Evolutionary conservation across 2,329 filamentous ascomycete species (phyloP).

Genomic region (Neonectria sp.): DNA sequence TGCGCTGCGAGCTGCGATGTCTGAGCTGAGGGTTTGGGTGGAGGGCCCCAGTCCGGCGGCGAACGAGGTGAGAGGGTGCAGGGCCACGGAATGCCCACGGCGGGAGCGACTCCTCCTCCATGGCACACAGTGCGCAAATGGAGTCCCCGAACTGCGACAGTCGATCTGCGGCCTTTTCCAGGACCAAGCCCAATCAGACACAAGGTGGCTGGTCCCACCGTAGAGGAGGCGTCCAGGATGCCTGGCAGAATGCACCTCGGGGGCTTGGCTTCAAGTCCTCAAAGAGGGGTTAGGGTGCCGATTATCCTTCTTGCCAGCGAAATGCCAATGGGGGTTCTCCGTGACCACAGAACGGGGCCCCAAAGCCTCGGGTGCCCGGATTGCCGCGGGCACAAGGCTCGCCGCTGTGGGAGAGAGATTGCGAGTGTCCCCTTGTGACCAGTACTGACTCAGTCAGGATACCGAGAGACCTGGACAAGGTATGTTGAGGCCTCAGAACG

Average conservation of each 20-base stretch:
- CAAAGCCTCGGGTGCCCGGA: constrained; percentile 44
- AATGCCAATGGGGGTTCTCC: constrained; percentile 44
- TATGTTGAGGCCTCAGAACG: constrained; percentile 45
- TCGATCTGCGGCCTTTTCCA: constrained; percentile 52
- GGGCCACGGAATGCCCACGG: constrained; percentile 46
- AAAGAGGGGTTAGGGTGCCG: constrained; percentile 50
- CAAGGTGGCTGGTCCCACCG: constrained; percentile 44
- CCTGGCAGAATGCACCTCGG: constrained; percentile 46
- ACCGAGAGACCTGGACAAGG: constrained; percentile 44
- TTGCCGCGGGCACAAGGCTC: constrained; percentile 42
- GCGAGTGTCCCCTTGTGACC: constrained; percentile 47
- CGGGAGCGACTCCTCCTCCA: constrained; percentile 32
- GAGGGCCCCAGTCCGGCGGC: constrained; percentile 30
- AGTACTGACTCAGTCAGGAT: constrained; percentile 45
- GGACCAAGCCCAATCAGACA: constrained; percentile 46
- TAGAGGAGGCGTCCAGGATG: constrained; percentile 45
- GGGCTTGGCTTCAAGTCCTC: constrained; percentile 44
- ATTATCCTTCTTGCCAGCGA: constrained; percentile 47
- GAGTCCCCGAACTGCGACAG: constrained; percentile 41
- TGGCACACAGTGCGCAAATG: constrained; percentile 43
- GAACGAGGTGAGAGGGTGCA: constrained; percentile 42
- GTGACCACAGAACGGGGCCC: constrained; percentile 42
- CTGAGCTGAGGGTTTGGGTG: constrained; percentile 32
- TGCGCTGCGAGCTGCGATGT: constrained; percentile 23
- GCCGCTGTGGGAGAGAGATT: constrained; percentile 44